A percentile compares a stretch with the other conserved stretches of the same genome.
Evolutionary conservation across 495 filamentous ascomycete genomes (phyloP).

Genomic region (Pyrenula aspistea): DNA sequence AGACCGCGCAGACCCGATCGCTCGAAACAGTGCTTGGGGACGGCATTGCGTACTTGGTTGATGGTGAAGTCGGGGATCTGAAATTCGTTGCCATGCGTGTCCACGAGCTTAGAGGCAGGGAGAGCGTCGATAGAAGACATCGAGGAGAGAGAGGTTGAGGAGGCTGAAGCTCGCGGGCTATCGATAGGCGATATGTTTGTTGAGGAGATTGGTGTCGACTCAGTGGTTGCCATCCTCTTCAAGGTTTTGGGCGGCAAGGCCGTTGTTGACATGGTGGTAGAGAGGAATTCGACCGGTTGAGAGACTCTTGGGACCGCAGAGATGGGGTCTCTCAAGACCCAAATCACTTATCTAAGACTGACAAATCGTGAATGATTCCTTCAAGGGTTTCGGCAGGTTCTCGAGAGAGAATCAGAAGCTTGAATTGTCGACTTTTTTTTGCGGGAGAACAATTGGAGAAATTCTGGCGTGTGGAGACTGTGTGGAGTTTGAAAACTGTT

Average conservation of each 20-base stretch:
- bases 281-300: slow-evolving; percentile 1
- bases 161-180: slow-evolving; percentile 65
- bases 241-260: slow-evolving; percentile 44
- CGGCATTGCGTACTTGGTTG: slow-evolving; percentile 55
- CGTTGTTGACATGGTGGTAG: slow-evolving; percentile 42
- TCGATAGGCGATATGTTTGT: slow-evolving; percentile 52
- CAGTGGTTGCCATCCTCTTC: slow-evolving; percentile 30
- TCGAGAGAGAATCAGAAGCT: too few relatives aligned
- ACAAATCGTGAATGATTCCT: too few relatives aligned
- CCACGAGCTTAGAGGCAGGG: slow-evolving; percentile 43
- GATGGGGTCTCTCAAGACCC: too few relatives aligned
- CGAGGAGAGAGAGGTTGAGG: slow-evolving; percentile 84
- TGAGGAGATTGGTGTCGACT: slow-evolving; percentile 51
- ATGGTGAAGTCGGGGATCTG: slow-evolving; percentile 60
- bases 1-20: slow-evolving; percentile 49
- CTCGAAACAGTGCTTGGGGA: slow-evolving; percentile 52
- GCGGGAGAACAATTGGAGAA: not conserved
- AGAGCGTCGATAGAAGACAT: slow-evolving; percentile 48
- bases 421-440: too few relatives aligned
- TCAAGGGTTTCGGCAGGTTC: too few relatives aligned
- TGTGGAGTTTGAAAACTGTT: not conserved
- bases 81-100: slow-evolving; percentile 59
- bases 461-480: not conserved
- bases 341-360: too few relatives aligned
- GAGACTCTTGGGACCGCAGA: too few relatives aligned